These are phyloP conservation scores for Antitrichia curtipendula DNA, from an alignment of 225 moss, liverwort and hornwort genomes.

Conservation along the genomic window DNA sequence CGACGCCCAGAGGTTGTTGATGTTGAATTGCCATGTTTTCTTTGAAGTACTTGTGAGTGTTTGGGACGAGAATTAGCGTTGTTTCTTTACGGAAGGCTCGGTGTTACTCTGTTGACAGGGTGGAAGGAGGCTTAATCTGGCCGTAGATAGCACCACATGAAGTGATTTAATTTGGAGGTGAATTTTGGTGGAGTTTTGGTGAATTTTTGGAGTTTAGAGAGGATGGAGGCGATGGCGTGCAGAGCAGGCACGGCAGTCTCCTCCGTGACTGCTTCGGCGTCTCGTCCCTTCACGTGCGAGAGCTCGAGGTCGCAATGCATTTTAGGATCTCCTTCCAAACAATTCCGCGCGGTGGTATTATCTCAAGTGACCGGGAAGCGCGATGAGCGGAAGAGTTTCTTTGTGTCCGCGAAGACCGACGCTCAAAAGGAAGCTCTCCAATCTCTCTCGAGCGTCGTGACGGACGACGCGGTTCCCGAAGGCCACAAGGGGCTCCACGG, in stretches of 20 bases:
- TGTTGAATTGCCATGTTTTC: not conserved
- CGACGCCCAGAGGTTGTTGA: not conserved
- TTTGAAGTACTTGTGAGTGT: not conserved
- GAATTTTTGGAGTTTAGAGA: not conserved
- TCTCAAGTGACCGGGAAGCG: not conserved
- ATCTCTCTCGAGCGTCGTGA: constrained; percentile 66
- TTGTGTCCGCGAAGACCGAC: not conserved
- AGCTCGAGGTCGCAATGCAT: constrained; percentile 7
- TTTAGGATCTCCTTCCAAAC: not conserved
- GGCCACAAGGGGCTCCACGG: constrained; percentile 96
- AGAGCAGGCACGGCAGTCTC: constrained; percentile 13
- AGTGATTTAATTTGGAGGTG: not conserved
- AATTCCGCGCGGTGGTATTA: not conserved
- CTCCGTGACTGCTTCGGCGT: constrained; percentile 7
- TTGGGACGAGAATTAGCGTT: not conserved
- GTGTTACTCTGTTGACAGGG: not conserved
- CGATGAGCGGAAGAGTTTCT: not conserved
- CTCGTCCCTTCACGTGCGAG: not conserved
- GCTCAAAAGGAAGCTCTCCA: constrained; percentile 31
- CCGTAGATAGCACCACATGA: not conserved
- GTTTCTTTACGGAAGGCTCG: not conserved
- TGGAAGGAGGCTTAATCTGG: not conserved
- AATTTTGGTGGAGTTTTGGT: not conserved
- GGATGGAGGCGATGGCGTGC: constrained; percentile 33
- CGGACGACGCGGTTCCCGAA: constrained; percentile 80